Base-by-base conservation (phyloP, 225 moss, liverwort and hornwort species). In the Climacium dendroides region DNA sequence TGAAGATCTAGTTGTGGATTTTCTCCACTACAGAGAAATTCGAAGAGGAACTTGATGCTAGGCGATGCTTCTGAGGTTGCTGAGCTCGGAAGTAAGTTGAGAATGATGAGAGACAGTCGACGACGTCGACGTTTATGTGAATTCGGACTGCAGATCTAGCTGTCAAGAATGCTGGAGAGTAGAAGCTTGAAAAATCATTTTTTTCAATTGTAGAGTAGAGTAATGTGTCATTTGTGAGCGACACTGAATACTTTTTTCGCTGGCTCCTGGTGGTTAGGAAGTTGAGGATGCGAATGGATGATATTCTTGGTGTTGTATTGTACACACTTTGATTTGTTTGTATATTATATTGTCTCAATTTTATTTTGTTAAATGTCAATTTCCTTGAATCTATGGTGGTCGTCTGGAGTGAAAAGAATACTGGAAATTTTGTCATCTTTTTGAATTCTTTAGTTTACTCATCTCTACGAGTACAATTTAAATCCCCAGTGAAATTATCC, bases 121-220 rank as follows among this genome's bases (percentile, higher is more conserved):
- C 6, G n/a, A 6, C 4, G 24, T 2, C 4, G 25, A 9, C 1
- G n/a, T 24, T 4, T 13, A 23, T 9, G 75, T 24, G n/a, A 24
- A 24, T 23, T 5, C 0, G 35, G 76, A 53, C 2, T 0, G 2
- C 13, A n/a, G n/a, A n/a, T 52, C 0, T 0, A n/a, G 9, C 0
- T 34, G 48, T 7, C 52, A 6, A 35, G 9, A 52, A 9, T 15
- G 47, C 2, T 48, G 32, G 1, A 54, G 20, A 54, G 29, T 37
- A 34, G 2, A 29, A 10, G 7, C 0, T 54, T 28, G 67, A 37
- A 29, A 52, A 20, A 14, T 39, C n/a, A 77, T 54, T 54, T n/a
- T 76, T 77, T 76, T 4, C 15, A 2, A n/a, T n/a, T 13, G 22
- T 37, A 89, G 61, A 15, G 13, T 25, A 43, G 55, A 32, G 1